These are phyloP conservation scores for Syzygium aromaticum DNA, from an alignment of 345 rosid species.

Conservation along the genomic window DNA sequence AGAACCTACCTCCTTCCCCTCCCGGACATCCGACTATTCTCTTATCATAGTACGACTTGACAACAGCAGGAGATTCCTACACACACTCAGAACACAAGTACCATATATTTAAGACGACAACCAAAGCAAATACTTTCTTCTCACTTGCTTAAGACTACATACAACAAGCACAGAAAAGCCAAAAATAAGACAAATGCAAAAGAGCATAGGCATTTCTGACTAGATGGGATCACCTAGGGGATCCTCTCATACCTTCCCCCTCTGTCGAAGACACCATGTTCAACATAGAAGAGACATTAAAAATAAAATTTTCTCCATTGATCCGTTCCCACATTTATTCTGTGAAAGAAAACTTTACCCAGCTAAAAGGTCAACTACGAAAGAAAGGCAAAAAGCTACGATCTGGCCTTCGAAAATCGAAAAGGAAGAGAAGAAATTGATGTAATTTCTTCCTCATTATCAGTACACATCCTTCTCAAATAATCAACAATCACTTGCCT, in stretches of 20 bases:
- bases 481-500: background rate
- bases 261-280: background rate
- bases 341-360: background rate
- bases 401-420: background rate
- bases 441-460: background rate
- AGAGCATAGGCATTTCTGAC: background rate
- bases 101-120: background rate
- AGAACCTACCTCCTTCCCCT: constrained; percentile 75
- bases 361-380: background rate
- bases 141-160: background rate
- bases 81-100: background rate
- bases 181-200: background rate
- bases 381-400: background rate
- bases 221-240: background rate
- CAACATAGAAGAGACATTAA: background rate
- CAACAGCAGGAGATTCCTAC: constrained; percentile 72
- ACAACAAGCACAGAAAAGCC: background rate
- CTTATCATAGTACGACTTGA: constrained; percentile 67
- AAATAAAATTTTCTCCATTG: background rate
- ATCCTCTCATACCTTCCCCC: background rate
- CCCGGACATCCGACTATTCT: constrained; percentile 94
- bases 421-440: background rate
- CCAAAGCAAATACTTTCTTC: background rate
- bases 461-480: background rate
- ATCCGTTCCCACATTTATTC: background rate